These are phyloP conservation scores for Pharnaceum exiguum DNA, from an alignment of 148 eudicot genomes.

Conservation along the genomic window DNA sequence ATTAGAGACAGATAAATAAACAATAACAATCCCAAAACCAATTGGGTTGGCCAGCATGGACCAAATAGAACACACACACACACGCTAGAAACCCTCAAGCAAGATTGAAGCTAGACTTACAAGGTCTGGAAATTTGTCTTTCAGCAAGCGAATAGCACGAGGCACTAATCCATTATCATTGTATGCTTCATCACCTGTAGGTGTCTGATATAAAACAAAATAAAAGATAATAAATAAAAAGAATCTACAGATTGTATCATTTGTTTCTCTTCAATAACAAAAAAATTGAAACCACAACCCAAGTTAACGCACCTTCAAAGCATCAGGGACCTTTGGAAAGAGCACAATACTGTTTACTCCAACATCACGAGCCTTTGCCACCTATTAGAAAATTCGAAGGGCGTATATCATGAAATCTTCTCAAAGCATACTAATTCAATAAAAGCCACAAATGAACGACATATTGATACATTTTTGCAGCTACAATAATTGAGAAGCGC, in stretches of 20 bases:
- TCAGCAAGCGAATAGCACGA: conserved; percentile 76
- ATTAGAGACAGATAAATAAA: conserved; percentile 3
- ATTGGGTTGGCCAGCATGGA: too few species aligned
- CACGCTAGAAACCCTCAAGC: not conserved
- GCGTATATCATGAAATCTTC: not conserved
- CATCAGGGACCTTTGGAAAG: conserved; percentile 98
- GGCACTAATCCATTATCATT: conserved; percentile 92
- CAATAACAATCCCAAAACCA: too few species aligned
- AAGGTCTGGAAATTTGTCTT: conserved; percentile 95
- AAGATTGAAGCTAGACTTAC: conserved; percentile 39
- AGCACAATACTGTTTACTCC: conserved; percentile 88
- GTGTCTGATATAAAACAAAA: conserved; percentile 40
- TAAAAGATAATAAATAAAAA: too few species aligned
- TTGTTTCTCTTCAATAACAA: too few species aligned
- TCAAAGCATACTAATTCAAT: not conserved
- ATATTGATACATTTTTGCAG: too few species aligned
- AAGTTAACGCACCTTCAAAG: conserved; percentile 59
- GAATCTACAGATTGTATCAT: too few species aligned
- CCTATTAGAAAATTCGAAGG: conserved; percentile 38
- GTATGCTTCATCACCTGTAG: conserved; percentile 94
- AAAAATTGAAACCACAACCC: too few species aligned
- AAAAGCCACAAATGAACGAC: not conserved
- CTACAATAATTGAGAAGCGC: too few species aligned
- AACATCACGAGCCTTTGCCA: conserved; percentile 84
- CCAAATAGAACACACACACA: too few species aligned